Evolutionary conservation across 257 asterid genomes (phyloP).

Genomic region (Fraxinus pennsylvanica): DNA sequence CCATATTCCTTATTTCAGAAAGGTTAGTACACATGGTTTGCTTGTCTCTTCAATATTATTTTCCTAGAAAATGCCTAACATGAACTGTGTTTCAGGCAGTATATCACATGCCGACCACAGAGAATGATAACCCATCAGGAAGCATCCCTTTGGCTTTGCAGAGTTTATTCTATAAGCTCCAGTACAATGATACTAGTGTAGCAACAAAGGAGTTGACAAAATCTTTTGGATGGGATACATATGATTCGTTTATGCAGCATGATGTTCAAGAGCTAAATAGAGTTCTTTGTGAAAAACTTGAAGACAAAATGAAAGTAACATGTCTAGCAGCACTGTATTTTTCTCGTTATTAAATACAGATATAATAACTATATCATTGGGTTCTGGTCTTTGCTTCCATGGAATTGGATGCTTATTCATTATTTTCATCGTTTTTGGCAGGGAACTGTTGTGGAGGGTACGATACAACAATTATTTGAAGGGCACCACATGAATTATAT

Average conservation of each 20-base stretch:
- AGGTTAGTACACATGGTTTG: constrained; percentile 32
- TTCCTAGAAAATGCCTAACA: constrained; percentile 21
- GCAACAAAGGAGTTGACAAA: constrained; percentile 86
- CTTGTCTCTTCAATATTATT: constrained; percentile 9
- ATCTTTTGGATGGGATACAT: constrained; percentile 85
- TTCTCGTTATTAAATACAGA: constrained; percentile 21
- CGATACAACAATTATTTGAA: constrained; percentile 80
- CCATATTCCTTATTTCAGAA: constrained; percentile 70
- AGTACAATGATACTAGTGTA: constrained; percentile 75
- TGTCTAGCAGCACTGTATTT: constrained; percentile 13
- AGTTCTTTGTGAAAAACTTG: constrained; percentile 84
- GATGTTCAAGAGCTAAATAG: constrained; percentile 88
- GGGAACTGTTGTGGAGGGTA: constrained; percentile 91
- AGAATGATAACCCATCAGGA: constrained; percentile 75
- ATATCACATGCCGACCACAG: constrained; percentile 90
- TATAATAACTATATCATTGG: neutral
- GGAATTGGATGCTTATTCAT: constrained; percentile 4
- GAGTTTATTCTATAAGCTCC: constrained; percentile 83
- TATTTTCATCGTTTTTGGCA: constrained; percentile 30
- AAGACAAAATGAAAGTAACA: constrained; percentile 84
- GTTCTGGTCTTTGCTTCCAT: constrained; percentile 10
- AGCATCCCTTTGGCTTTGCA: constrained; percentile 87
- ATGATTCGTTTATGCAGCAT: constrained; percentile 86
- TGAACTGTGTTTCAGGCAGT: constrained; percentile 56
- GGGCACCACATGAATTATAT: constrained; percentile 90